Percentiles rank a stretch among this genome's conserved stretches.
Conservation (phyloP, 257 asterid genomes). For the Marsdenia floribunda region DNA sequence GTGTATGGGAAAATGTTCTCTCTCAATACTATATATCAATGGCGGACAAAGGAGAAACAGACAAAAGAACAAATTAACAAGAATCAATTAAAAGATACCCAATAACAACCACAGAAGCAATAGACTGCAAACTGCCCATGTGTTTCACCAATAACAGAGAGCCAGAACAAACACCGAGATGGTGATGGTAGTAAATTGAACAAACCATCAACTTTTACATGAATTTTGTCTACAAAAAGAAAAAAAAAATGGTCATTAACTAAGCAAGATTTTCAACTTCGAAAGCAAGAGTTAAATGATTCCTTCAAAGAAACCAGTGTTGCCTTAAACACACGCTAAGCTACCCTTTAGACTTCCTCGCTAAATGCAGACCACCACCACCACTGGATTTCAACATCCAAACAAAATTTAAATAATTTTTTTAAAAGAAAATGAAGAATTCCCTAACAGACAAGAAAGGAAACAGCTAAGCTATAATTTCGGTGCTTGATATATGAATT, state of each 20-base stretch:
- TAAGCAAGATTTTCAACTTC: constrained; percentile 16
- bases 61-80: neutral
- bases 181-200: no score
- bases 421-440: neutral
- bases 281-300: constrained; percentile 14
- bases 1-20: neutral
- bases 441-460: constrained; percentile 1
- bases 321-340: constrained; percentile 44
- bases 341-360: neutral
- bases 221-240: neutral
- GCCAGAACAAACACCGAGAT: neutral
- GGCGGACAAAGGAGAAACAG: neutral
- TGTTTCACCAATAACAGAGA: neutral
- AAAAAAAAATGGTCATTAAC: neutral
- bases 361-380: neutral
- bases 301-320: constrained; percentile 13
- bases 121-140: constrained; percentile 1
- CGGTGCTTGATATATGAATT: neutral
- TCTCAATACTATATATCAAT: neutral
- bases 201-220: no score
- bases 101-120: neutral
- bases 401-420: no score
- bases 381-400: neutral
- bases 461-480: neutral
- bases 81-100: neutral